Percentiles rank a stretch among this genome's conserved stretches.
Evolutionary conservation across 2,329 filamentous ascomycete genomes (phyloP).

Genomic region (Ampelomyces quisqualis): DNA sequence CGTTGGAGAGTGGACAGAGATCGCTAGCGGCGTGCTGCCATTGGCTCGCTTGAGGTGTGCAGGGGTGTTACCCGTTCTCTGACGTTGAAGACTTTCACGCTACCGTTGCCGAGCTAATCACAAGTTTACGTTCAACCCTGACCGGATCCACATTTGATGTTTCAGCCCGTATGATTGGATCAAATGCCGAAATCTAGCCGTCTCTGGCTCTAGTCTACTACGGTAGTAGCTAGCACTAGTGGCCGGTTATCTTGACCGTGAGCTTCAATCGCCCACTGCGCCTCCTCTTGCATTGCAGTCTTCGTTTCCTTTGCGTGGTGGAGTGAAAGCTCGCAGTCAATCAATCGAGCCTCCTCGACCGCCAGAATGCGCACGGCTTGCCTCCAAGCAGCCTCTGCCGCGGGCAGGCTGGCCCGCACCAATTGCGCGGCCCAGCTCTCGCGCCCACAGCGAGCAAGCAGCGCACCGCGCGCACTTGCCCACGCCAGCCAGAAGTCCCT

Average conservation of each 20-base stretch:
- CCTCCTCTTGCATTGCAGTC: background rate
- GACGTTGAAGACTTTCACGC: too few species aligned
- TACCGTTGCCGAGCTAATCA: too few species aligned
- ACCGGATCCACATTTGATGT: too few species aligned
- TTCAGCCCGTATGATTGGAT: constrained; percentile 3
- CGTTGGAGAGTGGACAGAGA: too few species aligned
- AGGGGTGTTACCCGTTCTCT: constrained; percentile 20
- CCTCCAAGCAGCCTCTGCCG: constrained; percentile 36
- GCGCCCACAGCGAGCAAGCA: constrained; percentile 20
- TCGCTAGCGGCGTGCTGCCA: constrained; percentile 13
- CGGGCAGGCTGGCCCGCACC: constrained; percentile 27
- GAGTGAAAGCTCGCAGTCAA: too few species aligned
- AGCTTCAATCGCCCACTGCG: too few species aligned
- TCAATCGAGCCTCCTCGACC: constrained; percentile 2
- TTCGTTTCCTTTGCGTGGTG: too few species aligned
- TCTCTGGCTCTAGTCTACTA: too few species aligned
- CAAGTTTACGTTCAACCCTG: too few species aligned
- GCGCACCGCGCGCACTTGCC: constrained; percentile 18
- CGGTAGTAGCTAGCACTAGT: too few species aligned
- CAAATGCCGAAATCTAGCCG: background rate
- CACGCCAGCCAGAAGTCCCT: constrained; percentile 17
- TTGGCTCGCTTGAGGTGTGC: constrained; percentile 6
- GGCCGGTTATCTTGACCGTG: too few species aligned
- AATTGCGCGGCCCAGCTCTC: constrained; percentile 22
- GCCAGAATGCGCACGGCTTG: constrained; percentile 35